These are phyloP conservation scores for Tylopilus felleus DNA, from an alignment of 768 basidiomycete species.

Conservation along the genomic window DNA sequence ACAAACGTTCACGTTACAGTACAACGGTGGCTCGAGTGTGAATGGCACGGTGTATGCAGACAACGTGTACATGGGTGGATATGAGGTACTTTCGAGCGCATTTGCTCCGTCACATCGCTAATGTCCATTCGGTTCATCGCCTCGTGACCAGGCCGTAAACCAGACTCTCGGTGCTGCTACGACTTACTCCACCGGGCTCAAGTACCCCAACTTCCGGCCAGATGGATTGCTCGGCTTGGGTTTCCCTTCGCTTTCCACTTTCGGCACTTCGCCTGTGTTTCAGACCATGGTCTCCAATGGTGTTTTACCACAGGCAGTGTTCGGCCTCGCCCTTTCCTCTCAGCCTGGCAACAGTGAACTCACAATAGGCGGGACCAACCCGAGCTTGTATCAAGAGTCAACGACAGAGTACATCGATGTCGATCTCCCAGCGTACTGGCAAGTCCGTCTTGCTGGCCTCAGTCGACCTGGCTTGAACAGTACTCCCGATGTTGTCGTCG, in stretches of 20 bases:
- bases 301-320: constrained; percentile 34
- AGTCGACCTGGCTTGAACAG: constrained; percentile 20
- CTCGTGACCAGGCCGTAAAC: constrained; percentile 27
- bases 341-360: constrained; percentile 45
- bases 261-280: constrained; percentile 38
- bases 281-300: constrained; percentile 42
- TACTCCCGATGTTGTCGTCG: constrained; percentile 23
- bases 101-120: constrained; percentile 5
- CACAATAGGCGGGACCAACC: constrained; percentile 53
- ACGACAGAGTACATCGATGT: constrained; percentile 38
- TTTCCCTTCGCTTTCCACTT: constrained; percentile 38
- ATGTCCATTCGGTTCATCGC: background rate
- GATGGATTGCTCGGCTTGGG: constrained; percentile 46
- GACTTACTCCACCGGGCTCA: constrained; percentile 34
- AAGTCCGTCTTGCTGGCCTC: constrained; percentile 33
- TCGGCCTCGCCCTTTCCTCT: constrained; percentile 47
- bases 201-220: constrained; percentile 22
- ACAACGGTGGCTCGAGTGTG: constrained; percentile 38
- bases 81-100: constrained; percentile 26
- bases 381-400: constrained; percentile 40
- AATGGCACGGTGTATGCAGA: constrained; percentile 42
- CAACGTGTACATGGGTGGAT: constrained; percentile 39
- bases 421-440: constrained; percentile 35
- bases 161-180: constrained; percentile 46
- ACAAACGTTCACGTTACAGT: constrained; percentile 32